These are phyloP conservation scores for Periconia macrospinosa DNA, from an alignment of 2,329 filamentous ascomycete species.

Conservation along the genomic window DNA sequence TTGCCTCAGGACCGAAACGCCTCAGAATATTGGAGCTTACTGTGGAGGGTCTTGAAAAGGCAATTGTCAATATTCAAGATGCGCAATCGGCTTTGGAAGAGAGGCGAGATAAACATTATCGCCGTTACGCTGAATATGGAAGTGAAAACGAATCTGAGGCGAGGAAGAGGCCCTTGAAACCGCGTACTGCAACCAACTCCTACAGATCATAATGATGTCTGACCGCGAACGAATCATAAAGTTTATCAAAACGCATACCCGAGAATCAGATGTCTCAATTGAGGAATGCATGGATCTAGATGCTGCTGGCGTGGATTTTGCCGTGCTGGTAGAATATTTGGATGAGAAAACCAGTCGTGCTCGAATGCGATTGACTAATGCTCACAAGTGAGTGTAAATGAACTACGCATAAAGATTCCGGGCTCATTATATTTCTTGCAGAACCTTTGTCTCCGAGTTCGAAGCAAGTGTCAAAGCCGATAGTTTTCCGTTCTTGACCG, in stretches of 20 bases:
- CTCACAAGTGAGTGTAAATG: not conserved
- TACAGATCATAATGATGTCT: not conserved
- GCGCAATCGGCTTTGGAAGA: not conserved
- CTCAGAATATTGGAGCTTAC: not conserved
- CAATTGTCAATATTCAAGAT: not conserved
- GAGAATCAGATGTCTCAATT: not conserved
- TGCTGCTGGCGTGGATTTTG: not conserved
- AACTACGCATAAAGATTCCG: not conserved
- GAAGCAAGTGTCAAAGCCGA: constrained; percentile 1
- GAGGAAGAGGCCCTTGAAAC: not conserved
- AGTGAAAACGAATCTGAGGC: not conserved
- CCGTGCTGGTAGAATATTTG: not conserved
- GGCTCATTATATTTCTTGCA: not conserved
- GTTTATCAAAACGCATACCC: not conserved
- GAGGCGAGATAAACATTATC: not conserved
- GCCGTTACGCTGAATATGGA: too few relatives aligned
- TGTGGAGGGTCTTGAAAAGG: not conserved
- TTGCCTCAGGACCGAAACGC: too few relatives aligned
- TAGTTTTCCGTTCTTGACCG: not conserved
- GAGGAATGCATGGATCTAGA: not conserved
- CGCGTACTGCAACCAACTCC: not conserved
- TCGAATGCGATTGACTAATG: not conserved
- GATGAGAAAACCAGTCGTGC: not conserved
- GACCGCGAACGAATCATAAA: not conserved
- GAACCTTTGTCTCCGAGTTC: constrained; percentile 2